Conservation (phyloP, 257 asterid species). For the Solanum ossicruentum region DNA sequence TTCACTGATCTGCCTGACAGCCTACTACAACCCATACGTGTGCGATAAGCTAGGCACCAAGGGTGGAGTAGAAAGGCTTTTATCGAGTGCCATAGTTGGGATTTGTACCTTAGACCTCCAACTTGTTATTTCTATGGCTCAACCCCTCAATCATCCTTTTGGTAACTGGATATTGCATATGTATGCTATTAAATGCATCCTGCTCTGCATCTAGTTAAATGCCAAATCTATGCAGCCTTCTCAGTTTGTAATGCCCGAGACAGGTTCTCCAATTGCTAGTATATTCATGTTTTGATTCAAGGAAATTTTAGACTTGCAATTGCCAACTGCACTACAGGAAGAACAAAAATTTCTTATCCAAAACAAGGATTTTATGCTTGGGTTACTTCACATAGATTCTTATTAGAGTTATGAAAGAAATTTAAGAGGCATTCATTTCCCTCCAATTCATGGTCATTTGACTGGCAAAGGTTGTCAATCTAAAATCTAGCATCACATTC, state of each 20-base stretch:
- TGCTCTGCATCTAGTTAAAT: not conserved
- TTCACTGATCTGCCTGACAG: not conserved
- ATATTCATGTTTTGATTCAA: not conserved
- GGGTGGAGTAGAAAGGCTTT: not conserved
- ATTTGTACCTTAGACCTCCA: not conserved
- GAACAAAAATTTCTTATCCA: not conserved
- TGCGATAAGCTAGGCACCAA: not conserved
- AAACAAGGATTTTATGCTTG: not conserved
- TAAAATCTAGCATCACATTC: not conserved
- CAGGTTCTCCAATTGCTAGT: not conserved
- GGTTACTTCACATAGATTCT: not conserved
- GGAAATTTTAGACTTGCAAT: not conserved
- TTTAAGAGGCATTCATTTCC: not conserved
- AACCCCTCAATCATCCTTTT: not conserved
- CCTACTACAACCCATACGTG: not conserved
- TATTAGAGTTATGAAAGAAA: not conserved
- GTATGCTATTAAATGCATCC: not conserved
- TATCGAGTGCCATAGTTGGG: not conserved
- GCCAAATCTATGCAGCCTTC: not conserved
- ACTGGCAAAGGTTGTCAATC: not conserved
- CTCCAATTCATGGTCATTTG: not conserved
- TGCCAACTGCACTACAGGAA: not conserved
- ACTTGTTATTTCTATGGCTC: not conserved
- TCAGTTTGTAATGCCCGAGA: not conserved
- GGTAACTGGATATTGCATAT: not conserved